Base-by-base conservation (phyloP, 2,329 filamentous ascomycete genomes). In the Capronia epimyces region DNA sequence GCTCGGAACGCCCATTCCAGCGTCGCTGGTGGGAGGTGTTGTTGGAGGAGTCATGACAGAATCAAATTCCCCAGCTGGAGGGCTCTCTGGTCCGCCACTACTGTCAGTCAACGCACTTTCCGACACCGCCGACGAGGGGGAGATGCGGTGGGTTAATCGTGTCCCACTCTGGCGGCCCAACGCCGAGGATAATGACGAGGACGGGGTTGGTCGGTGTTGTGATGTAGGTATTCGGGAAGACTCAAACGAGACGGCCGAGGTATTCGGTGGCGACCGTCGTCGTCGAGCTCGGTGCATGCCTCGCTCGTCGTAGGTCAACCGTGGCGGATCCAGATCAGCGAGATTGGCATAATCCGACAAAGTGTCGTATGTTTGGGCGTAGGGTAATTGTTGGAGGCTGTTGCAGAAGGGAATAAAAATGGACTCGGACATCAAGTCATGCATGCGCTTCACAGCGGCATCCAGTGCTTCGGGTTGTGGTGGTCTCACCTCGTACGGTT, bases 381-480 rank as follows among this genome's bases (percentile, higher is more conserved):
- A 65, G 1, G 72, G 70, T 39, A 75, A 72, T 1, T 74, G 71
- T 52, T 74, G 75, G 42, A 76, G 71, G 56, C 75, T 79, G 68
- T 95, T 91, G 47, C 97, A 77, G 65, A 97, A 98, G 0, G 91
- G 90, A 0, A 95, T 83, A 45, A 97, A 76, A 0, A 97, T 87
- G 2, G 90, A 96, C 66, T 97, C 93, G 63, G 95, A 94, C 90
- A 98, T 97, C 49, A 98, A 75, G 61, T 97, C 93, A 67, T 91
- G 90, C 34, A 96, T 87, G 55, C 95, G 94, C 55, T 80, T 79
- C 20, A 95, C 86, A 16, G 93, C 89, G 44, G 87, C 80, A 53
- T 94, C 86, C 13, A 98, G 75, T 48, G 83, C 80, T 34, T 84
- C 80, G 1, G 93, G 90, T 3, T 84, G 85, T 5, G 91, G 89